Conservation (phyloP, 495 filamentous ascomycete genomes). For the Aspergillus homomorphus region DNA sequence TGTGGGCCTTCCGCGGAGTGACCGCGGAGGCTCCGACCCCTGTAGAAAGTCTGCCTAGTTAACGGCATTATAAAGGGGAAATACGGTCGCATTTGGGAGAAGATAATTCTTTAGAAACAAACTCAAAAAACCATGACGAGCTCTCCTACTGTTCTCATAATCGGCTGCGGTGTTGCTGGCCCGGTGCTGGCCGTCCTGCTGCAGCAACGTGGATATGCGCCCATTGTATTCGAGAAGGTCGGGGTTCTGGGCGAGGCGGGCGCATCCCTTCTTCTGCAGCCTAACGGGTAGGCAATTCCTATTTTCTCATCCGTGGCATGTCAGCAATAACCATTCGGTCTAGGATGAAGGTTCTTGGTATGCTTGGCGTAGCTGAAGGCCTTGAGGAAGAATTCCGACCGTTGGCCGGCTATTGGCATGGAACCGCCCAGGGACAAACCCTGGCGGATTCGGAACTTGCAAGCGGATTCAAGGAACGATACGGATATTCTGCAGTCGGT, state of each 20-base stretch:
- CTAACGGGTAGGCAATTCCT: conserved; percentile 21
- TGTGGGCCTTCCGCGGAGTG: not conserved
- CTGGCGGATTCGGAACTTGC: conserved; percentile 10
- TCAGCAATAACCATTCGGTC: not conserved
- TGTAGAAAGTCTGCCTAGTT: not conserved
- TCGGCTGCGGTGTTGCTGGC: conserved; percentile 25
- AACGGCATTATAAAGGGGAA: too few species aligned
- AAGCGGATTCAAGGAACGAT: conserved; percentile 4
- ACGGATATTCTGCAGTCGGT: conserved; percentile 12
- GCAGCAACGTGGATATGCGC: conserved; percentile 22
- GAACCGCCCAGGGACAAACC: not conserved
- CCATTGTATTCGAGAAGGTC: conserved; percentile 27
- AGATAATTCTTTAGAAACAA: not conserved
- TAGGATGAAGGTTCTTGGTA: conserved; percentile 8
- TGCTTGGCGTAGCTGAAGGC: not conserved
- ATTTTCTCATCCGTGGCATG: not conserved
- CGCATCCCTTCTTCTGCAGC: conserved; percentile 22
- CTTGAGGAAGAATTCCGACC: not conserved
- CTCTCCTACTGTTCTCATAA: conserved; percentile 19
- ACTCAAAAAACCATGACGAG: not conserved
- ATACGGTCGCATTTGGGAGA: not conserved
- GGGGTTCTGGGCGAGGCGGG: conserved; percentile 19
- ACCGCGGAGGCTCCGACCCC: not conserved
- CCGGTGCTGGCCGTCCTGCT: conserved; percentile 21
- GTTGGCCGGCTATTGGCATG: conserved; percentile 3